Evolutionary conservation across 2,329 filamentous ascomycete genomes (phyloP), one percentile per base, ranked within the genome.

Genomic region (Teratosphaeria viscida): DNA sequence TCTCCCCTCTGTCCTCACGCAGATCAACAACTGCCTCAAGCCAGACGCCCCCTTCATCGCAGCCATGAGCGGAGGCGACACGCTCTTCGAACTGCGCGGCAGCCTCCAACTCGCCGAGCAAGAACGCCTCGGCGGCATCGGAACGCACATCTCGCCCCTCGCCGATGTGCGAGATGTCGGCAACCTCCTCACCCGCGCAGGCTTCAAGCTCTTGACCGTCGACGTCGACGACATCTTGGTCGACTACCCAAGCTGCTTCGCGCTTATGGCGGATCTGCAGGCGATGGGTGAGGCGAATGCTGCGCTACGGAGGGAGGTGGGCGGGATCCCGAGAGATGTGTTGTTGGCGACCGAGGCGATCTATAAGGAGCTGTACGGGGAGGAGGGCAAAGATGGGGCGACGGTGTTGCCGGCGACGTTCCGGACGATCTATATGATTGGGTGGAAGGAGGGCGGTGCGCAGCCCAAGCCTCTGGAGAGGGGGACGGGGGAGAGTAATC

Each of bases 211-310:
- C 79, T 79, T 97, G 67, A 99, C 95, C 0, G 91, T 99, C 0
- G 94, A 99, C 69, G 87, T 99, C 14, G 95, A 99, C 74, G 94
- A 99, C 74, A 95, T 99, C 56, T 85, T 97, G 32, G 90, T 99
- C 34, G 91, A 96, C 72, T 99, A 91, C 71, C 94, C 94, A 0
- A 85, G 92, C 74, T 88, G 83, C 0, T 96, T 96, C 76, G 85
- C 90, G 1, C 78, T 99, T 58, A 96, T 99, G 92, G 82, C 86
- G 67, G 94, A 99, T 73, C 77, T 99, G 59, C 92, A 97, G 73
- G 87, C 89, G 27, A 99, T 99, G 94, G 94, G 92, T 10, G 95
- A 99, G 78, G 86, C 83, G 61, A 99, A 95, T 72, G 92, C 92
- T 1, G 86, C 96, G 27, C 71, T 96, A 47, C 85, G 89, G n/a